A percentile compares a stretch with the other conserved stretches of the same genome.
These are phyloP conservation scores for Ajuga chamaepitys DNA, from an alignment of 257 asterid species.

Conservation along the genomic window DNA sequence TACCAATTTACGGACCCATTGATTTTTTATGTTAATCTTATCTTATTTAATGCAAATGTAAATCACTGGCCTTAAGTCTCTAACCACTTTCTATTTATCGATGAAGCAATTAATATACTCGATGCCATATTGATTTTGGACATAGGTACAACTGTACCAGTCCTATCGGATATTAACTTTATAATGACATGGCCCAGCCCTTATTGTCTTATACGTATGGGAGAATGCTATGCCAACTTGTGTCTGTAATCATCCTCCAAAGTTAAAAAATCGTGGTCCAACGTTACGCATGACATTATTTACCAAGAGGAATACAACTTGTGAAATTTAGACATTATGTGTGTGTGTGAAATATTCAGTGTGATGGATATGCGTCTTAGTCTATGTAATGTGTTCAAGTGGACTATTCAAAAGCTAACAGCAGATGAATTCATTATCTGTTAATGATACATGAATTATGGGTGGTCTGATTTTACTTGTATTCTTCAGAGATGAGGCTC, in stretches of 20 bases:
- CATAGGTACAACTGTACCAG: too few relatives aligned
- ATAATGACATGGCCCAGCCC: not conserved
- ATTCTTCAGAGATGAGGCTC: slow-evolving; percentile 71
- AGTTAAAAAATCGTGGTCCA: not conserved
- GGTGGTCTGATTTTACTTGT: slow-evolving; percentile 15
- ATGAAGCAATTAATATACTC: not conserved
- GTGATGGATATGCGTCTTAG: not conserved
- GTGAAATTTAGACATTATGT: not conserved
- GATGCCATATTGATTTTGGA: not conserved
- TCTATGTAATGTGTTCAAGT: not conserved
- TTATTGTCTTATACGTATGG: not conserved
- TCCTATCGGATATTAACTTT: not conserved
- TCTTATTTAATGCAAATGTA: not conserved
- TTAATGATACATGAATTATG: slow-evolving; percentile 8
- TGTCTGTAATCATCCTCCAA: not conserved
- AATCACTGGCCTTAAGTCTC: not conserved
- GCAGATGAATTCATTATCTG: slow-evolving; percentile 1
- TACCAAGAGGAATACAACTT: not conserved
- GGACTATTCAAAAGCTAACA: not conserved
- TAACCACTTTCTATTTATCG: not conserved
- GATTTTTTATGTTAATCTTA: not conserved
- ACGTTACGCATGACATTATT: not conserved
- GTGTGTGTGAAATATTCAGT: not conserved
- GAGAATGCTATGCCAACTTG: slow-evolving; percentile 1
- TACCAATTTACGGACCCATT: not conserved